phyloP scores from a whole-genome alignment of 208 protist species.

The Leishmania lainsoni region DNA sequence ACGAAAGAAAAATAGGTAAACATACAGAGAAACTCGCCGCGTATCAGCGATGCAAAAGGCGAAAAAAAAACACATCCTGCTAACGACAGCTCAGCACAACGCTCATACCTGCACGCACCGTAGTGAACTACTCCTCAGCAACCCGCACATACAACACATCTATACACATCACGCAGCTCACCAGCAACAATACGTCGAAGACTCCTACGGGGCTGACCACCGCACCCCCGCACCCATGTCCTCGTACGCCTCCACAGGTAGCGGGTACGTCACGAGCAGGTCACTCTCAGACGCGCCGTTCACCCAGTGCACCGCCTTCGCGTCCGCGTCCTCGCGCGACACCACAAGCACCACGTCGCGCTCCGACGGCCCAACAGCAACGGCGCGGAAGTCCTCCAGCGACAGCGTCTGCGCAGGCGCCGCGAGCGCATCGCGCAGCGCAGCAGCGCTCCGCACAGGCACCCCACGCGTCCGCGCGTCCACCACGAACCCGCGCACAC shows the following conservation, averaged over 20 bases:
- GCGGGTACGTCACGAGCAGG: slow-evolving; percentile 50
- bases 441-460: neutral
- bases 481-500: slow-evolving; percentile 37
- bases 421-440: slow-evolving; percentile 23
- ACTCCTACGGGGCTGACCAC: no score
- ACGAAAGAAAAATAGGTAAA: no score
- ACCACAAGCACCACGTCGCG: slow-evolving; percentile 35
- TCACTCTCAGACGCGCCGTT: slow-evolving; percentile 48
- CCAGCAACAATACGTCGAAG: no score
- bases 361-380: slow-evolving; percentile 27
- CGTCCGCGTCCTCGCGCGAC: slow-evolving; percentile 36
- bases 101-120: no score
- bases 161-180: no score
- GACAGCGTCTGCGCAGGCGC: slow-evolving; percentile 54
- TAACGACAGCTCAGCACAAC: no score
- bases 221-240: slow-evolving; percentile 32
- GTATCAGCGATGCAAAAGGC: no score
- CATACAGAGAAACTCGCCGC: no score
- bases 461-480: slow-evolving; percentile 26
- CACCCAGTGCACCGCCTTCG: slow-evolving; percentile 50
- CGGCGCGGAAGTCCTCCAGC: slow-evolving; percentile 55
- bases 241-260: slow-evolving; percentile 47
- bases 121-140: no score
- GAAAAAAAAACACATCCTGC: no score
- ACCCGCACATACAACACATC: no score